Conservation (phyloP, 495 filamentous ascomycete genomes). For the Pseudomonodictys pantanalensis region DNA sequence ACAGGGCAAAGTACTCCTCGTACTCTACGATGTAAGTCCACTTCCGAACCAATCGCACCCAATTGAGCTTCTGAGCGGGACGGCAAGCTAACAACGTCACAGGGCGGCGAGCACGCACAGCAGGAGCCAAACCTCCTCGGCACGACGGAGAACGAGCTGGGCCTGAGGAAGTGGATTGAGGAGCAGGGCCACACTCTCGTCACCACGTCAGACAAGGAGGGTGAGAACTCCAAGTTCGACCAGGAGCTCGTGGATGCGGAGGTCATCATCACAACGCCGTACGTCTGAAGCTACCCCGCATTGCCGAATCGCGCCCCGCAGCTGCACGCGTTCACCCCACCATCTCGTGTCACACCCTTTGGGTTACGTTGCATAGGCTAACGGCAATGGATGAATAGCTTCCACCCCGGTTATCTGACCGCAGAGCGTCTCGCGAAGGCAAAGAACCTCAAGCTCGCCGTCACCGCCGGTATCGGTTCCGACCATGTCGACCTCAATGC, state of each 20-base stretch:
- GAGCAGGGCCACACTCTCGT: slow-evolving; percentile 91
- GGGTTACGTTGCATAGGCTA: background rate
- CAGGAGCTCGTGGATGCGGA: slow-evolving; percentile 94
- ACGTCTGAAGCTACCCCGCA: slow-evolving; percentile 44
- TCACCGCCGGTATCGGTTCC: slow-evolving; percentile 96
- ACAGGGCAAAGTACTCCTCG: slow-evolving; percentile 72
- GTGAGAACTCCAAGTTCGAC: slow-evolving; percentile 89
- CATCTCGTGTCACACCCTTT: background rate
- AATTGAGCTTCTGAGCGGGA: background rate
- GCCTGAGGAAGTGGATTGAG: slow-evolving; percentile 93
- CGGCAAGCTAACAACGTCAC: slow-evolving; percentile 3
- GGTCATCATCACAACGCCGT: slow-evolving; percentile 99
- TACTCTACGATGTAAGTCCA: slow-evolving; percentile 69
- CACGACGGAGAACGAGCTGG: slow-evolving; percentile 97
- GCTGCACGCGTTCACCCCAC: background rate
- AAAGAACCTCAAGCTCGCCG: slow-evolving; percentile 92
- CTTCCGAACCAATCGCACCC: background rate
- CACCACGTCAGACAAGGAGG: slow-evolving; percentile 96
- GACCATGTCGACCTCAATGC: slow-evolving; percentile 97
- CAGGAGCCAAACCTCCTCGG: slow-evolving; percentile 85
- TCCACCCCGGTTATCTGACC: slow-evolving; percentile 98
- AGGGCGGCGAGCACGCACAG: slow-evolving; percentile 67
- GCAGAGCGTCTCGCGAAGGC: slow-evolving; percentile 95
- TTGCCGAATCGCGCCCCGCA: slow-evolving; percentile 23
- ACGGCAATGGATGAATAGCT: slow-evolving; percentile 54